Evolutionary conservation across 495 filamentous ascomycete species (phyloP), one percentile per base, ranked within the genome.

Genomic region (Parachaetomium inaequale): DNA sequence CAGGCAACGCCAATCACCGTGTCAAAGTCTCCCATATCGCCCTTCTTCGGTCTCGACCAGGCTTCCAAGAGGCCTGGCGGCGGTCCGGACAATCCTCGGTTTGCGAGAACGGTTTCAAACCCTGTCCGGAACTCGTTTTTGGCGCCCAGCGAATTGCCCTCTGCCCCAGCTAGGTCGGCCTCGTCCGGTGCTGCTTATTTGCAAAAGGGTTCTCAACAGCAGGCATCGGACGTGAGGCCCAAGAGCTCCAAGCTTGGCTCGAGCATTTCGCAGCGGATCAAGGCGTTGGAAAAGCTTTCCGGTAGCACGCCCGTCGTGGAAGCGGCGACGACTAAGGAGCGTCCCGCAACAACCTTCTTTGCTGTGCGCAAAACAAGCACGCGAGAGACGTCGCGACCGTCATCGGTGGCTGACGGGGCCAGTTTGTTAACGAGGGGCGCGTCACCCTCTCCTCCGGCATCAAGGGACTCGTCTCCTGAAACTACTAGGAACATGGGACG

Each of bases 181-280:
- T 81, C 77, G 65, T 76, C 83, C 59, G 67, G 75, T 66, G 66
- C 75, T 67, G 66, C 77, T n/a, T 80, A 72, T 57, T 53, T 80
- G 55, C 80, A 82, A 56, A 76, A 70, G 31, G 73, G 78, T n/a
- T 77, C 77, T 19, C 76, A 78, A 49, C 78, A 81, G 43, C 55
- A 66, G 19, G 66, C 74, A 21, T 68, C 75, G 21, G 77, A 80
- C 36, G 66, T 80, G 19, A 69, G 85, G 56, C 83, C 86, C 2
- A 92, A 89, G 76, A 91, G 88, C 71, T 81, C 85, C 72, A 93
- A 91, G 69, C 82, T 96, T 21, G 93, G 91, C 2, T 89, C 88
- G 28, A 91, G 90, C 42, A 96, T 96, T 66, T 93, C 91, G 8
- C 88, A 90, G 71, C 87, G 92, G 55, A 96, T 96, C 68, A 91